Percentiles rank a stretch among this genome's conserved stretches.
phyloP scores from a whole-genome alignment of 139 green algal genomes.

The Mychonastes homosphaera region DNA sequence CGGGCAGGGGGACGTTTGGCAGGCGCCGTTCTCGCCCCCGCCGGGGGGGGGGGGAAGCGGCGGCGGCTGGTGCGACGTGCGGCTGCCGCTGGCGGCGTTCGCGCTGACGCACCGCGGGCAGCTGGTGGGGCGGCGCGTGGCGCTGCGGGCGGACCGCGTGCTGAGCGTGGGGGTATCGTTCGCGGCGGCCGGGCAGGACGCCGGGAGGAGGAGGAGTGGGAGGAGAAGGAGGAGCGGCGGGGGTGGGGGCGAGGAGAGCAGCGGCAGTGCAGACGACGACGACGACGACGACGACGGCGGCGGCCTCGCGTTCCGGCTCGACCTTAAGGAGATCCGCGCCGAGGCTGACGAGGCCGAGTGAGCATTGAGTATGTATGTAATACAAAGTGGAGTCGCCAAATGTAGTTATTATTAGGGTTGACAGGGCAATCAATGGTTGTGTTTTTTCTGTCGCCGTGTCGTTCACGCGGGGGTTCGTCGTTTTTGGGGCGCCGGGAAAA shows the following conservation, averaged over 20 bases:
- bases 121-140: conserved; percentile 10
- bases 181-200: neutral
- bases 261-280: neutral
- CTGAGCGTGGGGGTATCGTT: conserved; percentile 12
- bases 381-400: neutral
- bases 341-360: neutral
- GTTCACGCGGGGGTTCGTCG: too few species aligned
- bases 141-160: conserved; percentile 11
- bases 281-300: too few species aligned
- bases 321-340: too few species aligned
- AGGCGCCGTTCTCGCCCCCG: conserved; percentile 14
- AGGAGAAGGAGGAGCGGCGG: neutral
- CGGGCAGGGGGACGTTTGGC: conserved; percentile 15
- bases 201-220: neutral
- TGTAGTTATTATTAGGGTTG: neutral
- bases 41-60: neutral
- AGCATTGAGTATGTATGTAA: conserved; percentile 18
- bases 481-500: conserved; percentile 2
- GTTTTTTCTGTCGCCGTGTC: too few species aligned
- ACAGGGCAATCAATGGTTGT: neutral
- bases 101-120: conserved; percentile 13
- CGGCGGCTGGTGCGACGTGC: conserved; percentile 8
- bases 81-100: conserved; percentile 3
- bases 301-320: too few species aligned
- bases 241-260: neutral